Evolutionary conservation across 768 basidiomycete genomes (phyloP).

Genomic region (Paxillus involutus): DNA sequence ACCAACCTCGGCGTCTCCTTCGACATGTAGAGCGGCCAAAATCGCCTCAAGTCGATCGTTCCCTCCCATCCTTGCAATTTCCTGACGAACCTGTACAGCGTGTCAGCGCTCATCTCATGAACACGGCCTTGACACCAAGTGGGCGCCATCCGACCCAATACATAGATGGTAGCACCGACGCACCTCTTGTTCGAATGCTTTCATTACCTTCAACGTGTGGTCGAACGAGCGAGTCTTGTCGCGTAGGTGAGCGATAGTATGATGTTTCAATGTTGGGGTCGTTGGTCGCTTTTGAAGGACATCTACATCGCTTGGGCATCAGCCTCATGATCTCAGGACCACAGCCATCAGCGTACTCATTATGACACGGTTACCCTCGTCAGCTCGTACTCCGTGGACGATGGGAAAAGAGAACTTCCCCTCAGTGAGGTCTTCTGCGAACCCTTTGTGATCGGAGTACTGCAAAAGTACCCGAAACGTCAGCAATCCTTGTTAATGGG

Average conservation of each 20-base stretch:
- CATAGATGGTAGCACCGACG: no score
- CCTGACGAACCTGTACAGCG: conserved; percentile 43
- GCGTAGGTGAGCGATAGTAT: no score
- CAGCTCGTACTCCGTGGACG: conserved; percentile 77
- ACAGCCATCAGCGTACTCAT: conserved; percentile 57
- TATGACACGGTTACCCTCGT: conserved; percentile 74
- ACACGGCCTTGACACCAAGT: no score
- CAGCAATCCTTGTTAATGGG: not conserved
- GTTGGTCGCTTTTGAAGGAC: no score
- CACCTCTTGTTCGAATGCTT: no score
- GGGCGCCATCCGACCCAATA: no score
- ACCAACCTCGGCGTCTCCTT: conserved; percentile 4
- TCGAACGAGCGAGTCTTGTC: no score
- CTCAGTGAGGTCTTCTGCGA: no score
- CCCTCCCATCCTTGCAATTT: conserved; percentile 76
- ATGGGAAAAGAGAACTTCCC: no score
- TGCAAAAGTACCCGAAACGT: conserved; percentile 21
- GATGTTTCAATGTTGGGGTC: no score
- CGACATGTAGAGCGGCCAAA: conserved; percentile 53
- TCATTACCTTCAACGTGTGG: no score
- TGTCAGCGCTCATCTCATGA: not conserved
- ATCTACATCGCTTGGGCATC: not conserved
- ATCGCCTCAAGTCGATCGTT: conserved; percentile 62
- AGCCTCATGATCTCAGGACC: not conserved
- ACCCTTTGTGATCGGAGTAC: no score